Base-by-base conservation (phyloP, 768 basidiomycete species). In the Lentinula guzmanii region DNA sequence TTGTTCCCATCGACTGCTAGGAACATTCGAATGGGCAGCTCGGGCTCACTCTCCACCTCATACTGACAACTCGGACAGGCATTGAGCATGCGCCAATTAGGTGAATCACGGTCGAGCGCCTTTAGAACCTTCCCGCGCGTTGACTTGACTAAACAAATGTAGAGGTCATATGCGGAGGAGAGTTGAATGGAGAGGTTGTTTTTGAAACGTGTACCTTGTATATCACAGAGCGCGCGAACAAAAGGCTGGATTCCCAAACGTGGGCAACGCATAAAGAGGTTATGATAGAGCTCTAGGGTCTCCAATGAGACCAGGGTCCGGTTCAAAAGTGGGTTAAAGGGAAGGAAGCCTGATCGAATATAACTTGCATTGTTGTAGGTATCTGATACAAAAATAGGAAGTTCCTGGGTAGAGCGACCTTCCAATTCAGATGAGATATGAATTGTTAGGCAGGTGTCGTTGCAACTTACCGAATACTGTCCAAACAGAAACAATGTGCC, bases 181-280 rank as follows among this genome's bases (percentile, higher is more conserved):
- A 66, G 52, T 21, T 61, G 52, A 13, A 41, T 16, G 9, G 16
- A 28, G 7, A 55, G 50, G 15, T 64, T 60, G 5, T 57, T 42
- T 7, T 54, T 62, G 43, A 53, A 58, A 0, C 58, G 33, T 7
- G 57, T 37, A 13, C 58, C 52, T 13, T 69, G 63, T 24, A 68
- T n/a, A 21, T 70, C 67, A 45, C 60, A 66, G 1, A 71, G 35
- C 0, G 58, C 52, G 21, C 64, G 64, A 5, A 67, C 60, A n/a
- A 64, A 67, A 1, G 64, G 62, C 45, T 71, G 67, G 4, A 69
- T 61, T 1, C 64, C 63, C 5, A 67, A 62, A 11, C 64, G 65
- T 0, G 66, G 70, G 16, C 57, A 62, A 13, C 54, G 56, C 1
- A 61, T 31, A 13, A 37, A 63, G 1, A 50, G 16, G 6, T 63